These are phyloP conservation scores for Toxoplasma gondii DNA, from an alignment of 169 alveolate species.

Conservation along the genomic window DNA sequence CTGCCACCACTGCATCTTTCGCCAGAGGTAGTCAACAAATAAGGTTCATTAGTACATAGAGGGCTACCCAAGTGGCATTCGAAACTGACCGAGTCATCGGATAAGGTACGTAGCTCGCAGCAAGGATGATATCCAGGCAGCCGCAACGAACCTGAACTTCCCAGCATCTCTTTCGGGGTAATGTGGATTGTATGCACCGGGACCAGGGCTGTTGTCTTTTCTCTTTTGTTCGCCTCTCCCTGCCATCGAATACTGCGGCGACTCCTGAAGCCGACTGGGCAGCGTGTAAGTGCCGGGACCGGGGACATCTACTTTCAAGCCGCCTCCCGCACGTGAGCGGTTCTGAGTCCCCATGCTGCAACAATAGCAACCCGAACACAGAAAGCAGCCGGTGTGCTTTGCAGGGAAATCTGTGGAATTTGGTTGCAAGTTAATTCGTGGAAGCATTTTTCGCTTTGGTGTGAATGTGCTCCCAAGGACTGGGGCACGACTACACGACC, in stretches of 20 bases:
- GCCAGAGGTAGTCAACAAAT: no score
- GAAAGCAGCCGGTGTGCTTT: no score
- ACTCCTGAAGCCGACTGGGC: conserved; percentile 9
- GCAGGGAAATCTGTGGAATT: no score
- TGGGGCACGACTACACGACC: no score
- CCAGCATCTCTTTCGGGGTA: conserved; percentile 41
- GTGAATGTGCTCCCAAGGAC: no score
- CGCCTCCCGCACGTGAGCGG: conserved; percentile 27
- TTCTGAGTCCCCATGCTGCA: conserved; percentile 34
- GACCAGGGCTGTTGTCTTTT: conserved; percentile 28
- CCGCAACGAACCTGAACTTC: conserved; percentile 20
- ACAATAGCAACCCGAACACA: neutral
- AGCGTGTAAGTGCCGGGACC: conserved; percentile 39
- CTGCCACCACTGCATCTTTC: no score
- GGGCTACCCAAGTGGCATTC: no score
- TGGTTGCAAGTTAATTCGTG: neutral
- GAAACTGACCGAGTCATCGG: no score
- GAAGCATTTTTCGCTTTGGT: neutral
- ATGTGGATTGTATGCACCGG: conserved; percentile 47
- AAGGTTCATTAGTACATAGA: no score
- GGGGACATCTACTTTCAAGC: neutral
- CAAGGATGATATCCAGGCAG: neutral
- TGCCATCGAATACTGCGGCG: conserved; percentile 37
- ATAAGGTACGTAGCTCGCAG: no score
- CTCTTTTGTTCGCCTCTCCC: neutral